These are phyloP conservation scores for Amaranthus palmeri DNA, from an alignment of 148 eudicot species.

Conservation along the genomic window DNA sequence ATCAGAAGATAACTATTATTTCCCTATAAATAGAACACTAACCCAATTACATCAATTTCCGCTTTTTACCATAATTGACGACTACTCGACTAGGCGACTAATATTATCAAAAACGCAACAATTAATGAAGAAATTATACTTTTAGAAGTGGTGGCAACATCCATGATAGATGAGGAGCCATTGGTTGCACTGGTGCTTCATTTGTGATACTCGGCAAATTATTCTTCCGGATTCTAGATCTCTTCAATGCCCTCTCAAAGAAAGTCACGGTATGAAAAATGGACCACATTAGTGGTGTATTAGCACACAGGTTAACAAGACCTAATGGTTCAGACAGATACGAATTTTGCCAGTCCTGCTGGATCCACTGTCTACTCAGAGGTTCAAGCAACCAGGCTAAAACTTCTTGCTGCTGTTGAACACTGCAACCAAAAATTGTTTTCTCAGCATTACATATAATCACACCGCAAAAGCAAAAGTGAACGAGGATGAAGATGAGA, in stretches of 20 bases:
- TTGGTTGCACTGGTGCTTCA: conserved; percentile 54
- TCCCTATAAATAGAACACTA: background rate
- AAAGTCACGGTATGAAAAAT: conserved; percentile 91
- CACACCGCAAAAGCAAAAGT: conserved; percentile 4
- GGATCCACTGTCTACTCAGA: conserved; percentile 83
- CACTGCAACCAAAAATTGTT: conserved; percentile 34
- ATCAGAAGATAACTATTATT: no score
- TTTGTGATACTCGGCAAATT: conserved; percentile 40
- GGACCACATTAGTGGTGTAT: conserved; percentile 90
- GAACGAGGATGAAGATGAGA: conserved; percentile 10
- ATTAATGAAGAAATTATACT: conserved; percentile 37
- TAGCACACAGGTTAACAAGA: conserved; percentile 73
- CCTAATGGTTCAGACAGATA: conserved; percentile 82
- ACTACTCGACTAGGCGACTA: background rate
- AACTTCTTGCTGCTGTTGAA: conserved; percentile 97
- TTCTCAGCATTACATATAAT: conserved; percentile 6
- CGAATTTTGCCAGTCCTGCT: conserved; percentile 82
- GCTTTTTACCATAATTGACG: background rate
- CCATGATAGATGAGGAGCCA: conserved; percentile 89
- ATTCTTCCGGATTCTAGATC: conserved; percentile 69
- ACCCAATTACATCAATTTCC: background rate
- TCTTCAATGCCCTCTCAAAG: conserved; percentile 94
- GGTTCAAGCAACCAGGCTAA: conserved; percentile 98
- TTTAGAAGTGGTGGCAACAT: conserved; percentile 97
- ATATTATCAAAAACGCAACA: background rate